Evolutionary conservation across 345 rosid species (phyloP).

Genomic region (Punica granatum): DNA sequence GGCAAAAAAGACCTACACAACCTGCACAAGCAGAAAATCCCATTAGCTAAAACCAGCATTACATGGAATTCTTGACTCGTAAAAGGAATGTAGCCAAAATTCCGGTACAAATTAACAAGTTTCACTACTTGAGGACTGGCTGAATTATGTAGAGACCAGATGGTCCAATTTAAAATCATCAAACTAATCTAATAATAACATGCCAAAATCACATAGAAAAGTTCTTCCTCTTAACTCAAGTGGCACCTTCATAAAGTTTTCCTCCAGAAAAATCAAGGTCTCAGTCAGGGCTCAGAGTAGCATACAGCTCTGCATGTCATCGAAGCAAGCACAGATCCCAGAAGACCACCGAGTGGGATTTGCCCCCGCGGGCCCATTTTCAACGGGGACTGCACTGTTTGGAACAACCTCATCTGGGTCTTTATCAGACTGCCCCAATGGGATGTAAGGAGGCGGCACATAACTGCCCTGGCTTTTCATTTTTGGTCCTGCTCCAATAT

Average conservation of each 20-base stretch:
- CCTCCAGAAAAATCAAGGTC: conserved; percentile 49
- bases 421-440: conserved; percentile 52
- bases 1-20: conserved; percentile 68
- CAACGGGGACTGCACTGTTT: conserved; percentile 16
- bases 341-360: conserved; percentile 65
- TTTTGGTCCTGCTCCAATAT: not conserved
- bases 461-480: conserved; percentile 56
- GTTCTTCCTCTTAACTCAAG: conserved; percentile 13
- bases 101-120: not conserved
- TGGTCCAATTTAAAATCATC: not conserved
- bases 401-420: conserved; percentile 29
- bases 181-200: not conserved
- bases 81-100: not conserved
- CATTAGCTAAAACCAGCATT: not conserved
- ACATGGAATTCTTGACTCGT: not conserved
- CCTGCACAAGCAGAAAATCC: conserved; percentile 31
- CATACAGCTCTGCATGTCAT: conserved; percentile 98
- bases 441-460: conserved; percentile 76
- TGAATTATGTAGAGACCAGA: not conserved
- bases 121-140: not conserved
- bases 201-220: not conserved
- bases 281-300: conserved; percentile 54
- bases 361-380: conserved; percentile 10
- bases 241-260: conserved; percentile 53
- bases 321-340: conserved; percentile 96